Conservation (phyloP, 2,329 filamentous ascomycete species). For the Exophiala spinifera region DNA sequence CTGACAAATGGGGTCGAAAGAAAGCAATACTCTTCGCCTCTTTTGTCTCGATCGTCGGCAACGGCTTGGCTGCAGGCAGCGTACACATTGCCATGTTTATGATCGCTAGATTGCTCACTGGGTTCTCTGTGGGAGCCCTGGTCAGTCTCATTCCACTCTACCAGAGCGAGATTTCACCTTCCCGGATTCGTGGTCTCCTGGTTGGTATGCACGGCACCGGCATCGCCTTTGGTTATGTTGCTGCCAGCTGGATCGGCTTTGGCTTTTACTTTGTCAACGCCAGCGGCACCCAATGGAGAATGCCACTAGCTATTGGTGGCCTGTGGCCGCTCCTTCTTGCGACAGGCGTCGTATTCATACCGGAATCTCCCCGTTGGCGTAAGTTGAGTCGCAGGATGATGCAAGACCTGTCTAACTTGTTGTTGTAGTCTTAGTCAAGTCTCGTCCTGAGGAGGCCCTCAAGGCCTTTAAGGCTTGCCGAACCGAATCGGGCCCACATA, state of each 20-base stretch:
- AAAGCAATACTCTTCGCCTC: conserved; percentile 34
- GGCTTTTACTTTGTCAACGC: conserved; percentile 8
- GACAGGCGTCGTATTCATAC: conserved; percentile 38
- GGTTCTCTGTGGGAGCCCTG: neutral
- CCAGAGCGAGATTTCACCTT: conserved; percentile 12
- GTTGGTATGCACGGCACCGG: conserved; percentile 8
- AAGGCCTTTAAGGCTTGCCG: neutral
- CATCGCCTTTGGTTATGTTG: conserved; percentile 5
- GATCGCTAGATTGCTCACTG: conserved; percentile 10
- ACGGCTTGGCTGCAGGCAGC: conserved; percentile 6
- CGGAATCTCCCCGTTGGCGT: conserved; percentile 30
- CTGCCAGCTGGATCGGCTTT: conserved; percentile 12
- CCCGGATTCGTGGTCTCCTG: conserved; percentile 12
- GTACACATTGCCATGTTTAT: conserved; percentile 16
- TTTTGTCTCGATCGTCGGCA: conserved; percentile 8
- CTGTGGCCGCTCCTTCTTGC: conserved; percentile 29
- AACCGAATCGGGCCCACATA: neutral
- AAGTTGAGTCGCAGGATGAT: neutral
- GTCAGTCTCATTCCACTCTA: conserved; percentile 10
- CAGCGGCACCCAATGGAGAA: conserved; percentile 7
- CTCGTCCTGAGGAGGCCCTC: neutral
- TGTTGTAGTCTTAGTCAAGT: neutral
- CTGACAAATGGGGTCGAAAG: neutral
- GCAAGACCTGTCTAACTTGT: neutral
- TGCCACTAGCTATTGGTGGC: conserved; percentile 7